A percentile compares a stretch with the other conserved stretches of the same genome.
Conservation (phyloP, 306 rosid genomes). For the Quercus suber region DNA sequence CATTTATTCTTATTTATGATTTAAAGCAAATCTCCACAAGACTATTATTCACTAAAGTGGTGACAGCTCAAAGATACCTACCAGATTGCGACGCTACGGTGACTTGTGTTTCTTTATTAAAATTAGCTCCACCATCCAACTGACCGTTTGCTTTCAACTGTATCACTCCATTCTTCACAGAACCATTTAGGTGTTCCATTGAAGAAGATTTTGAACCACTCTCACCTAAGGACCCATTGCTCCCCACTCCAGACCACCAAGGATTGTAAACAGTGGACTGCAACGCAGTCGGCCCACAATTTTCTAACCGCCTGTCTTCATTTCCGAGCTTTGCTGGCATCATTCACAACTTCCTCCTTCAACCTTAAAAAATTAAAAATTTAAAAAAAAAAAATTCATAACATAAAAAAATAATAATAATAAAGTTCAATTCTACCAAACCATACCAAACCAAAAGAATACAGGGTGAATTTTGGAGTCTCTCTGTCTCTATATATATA, state of each 20-base stretch:
- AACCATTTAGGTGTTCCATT: slow-evolving; percentile 33
- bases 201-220: slow-evolving; percentile 41
- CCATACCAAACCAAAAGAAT: neutral
- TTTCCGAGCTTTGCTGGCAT: slow-evolving; percentile 69
- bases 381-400: neutral
- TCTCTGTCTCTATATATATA: neutral
- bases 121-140: slow-evolving; percentile 27
- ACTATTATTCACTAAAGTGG: neutral
- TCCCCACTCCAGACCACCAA: slow-evolving; percentile 59
- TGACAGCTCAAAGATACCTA: slow-evolving; percentile 26
- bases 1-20: neutral
- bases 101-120: slow-evolving; percentile 27
- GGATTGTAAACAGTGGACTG: slow-evolving; percentile 48
- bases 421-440: neutral
- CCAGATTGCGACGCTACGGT: slow-evolving; percentile 38
- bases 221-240: slow-evolving; percentile 18
- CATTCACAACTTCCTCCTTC: slow-evolving; percentile 41
- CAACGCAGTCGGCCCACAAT: slow-evolving; percentile 32
- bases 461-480: neutral
- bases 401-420: neutral
- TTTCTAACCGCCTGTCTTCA: slow-evolving; percentile 34
- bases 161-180: slow-evolving; percentile 32
- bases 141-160: slow-evolving; percentile 28
- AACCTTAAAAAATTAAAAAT: slow-evolving; percentile 14
- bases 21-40: slow-evolving; percentile 15